phyloP scores from a whole-genome alignment of 768 basidiomycete species.

The Macrocybe gigantea region DNA sequence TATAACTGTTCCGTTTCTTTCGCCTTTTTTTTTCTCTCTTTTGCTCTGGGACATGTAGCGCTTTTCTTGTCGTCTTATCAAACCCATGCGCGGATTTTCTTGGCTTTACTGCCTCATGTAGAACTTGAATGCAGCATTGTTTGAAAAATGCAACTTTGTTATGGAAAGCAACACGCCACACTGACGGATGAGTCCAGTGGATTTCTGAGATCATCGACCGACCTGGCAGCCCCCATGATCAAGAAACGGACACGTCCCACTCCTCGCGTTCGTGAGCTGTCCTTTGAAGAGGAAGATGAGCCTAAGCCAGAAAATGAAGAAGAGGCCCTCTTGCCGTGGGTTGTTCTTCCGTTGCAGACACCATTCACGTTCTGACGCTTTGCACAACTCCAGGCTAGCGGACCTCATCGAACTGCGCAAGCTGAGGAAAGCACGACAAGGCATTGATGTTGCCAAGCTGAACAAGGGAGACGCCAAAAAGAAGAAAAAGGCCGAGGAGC shows the following conservation, averaged over 20 bases:
- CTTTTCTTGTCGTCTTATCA: slow-evolving; percentile 4
- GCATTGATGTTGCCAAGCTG: slow-evolving; percentile 82
- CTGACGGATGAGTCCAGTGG: background rate
- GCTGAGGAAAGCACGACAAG: slow-evolving; percentile 64
- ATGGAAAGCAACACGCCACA: slow-evolving; percentile 11
- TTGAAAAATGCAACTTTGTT: too few species aligned
- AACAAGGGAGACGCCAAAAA: slow-evolving; percentile 79
- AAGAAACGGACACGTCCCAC: slow-evolving; percentile 72
- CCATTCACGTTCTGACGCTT: slow-evolving; percentile 4
- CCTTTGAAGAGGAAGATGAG: slow-evolving; percentile 33
- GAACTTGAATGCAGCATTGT: too few species aligned
- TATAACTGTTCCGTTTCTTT: slow-evolving; percentile 4
- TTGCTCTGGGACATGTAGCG: too few species aligned
- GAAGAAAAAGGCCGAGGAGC: slow-evolving; percentile 54
- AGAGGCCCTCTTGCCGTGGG: slow-evolving; percentile 47
- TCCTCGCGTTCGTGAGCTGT: slow-evolving; percentile 46
- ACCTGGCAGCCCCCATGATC: too few species aligned
- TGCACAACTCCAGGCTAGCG: slow-evolving; percentile 45
- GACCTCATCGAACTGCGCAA: slow-evolving; percentile 84
- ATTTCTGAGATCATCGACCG: too few species aligned
- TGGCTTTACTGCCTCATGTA: too few species aligned
- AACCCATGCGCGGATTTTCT: too few species aligned
- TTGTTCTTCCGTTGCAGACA: slow-evolving; percentile 3
- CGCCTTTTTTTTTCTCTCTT: slow-evolving; percentile 4
- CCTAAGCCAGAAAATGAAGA: slow-evolving; percentile 35